These are phyloP conservation scores for Penicillium sp. DNA, from an alignment of 2,329 filamentous ascomycete genomes.

Conservation along the genomic window DNA sequence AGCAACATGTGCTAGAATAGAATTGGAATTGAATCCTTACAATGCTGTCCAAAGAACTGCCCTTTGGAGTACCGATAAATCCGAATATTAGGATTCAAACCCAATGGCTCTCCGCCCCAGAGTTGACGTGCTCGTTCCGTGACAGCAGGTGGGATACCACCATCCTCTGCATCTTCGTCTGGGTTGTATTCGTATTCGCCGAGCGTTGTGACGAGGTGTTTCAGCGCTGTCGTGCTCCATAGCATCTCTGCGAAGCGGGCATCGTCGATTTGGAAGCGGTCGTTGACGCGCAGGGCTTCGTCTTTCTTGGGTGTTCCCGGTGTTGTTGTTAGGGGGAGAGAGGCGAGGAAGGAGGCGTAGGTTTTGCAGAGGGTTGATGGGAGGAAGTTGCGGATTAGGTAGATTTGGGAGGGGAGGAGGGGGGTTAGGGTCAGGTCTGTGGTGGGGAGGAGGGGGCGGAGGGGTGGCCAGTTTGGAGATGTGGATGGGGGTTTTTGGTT, in stretches of 20 bases:
- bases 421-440: constrained; percentile 60
- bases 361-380: constrained; percentile 69
- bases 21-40: constrained; percentile 49
- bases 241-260: constrained; percentile 66
- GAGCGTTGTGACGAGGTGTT: constrained; percentile 51
- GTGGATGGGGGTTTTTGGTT: constrained; percentile 23
- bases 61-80: constrained; percentile 82
- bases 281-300: constrained; percentile 80
- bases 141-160: constrained; percentile 18
- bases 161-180: constrained; percentile 9
- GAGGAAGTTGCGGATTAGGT: constrained; percentile 71
- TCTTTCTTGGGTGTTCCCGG: constrained; percentile 74
- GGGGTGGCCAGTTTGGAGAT: constrained; percentile 64
- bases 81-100: constrained; percentile 81
- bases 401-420: constrained; percentile 62
- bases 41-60: constrained; percentile 91
- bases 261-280: constrained; percentile 81
- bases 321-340: constrained; percentile 70
- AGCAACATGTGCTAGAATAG: no score
- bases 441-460: constrained; percentile 65
- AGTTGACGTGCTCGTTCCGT: constrained; percentile 27
- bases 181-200: constrained; percentile 26
- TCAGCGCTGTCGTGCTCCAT: constrained; percentile 74
- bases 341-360: constrained; percentile 69
- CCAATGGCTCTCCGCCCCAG: constrained; percentile 81